Base-by-base conservation (phyloP, 2,329 filamentous ascomycete species). In the Penicillium fuscoglaucum region DNA sequence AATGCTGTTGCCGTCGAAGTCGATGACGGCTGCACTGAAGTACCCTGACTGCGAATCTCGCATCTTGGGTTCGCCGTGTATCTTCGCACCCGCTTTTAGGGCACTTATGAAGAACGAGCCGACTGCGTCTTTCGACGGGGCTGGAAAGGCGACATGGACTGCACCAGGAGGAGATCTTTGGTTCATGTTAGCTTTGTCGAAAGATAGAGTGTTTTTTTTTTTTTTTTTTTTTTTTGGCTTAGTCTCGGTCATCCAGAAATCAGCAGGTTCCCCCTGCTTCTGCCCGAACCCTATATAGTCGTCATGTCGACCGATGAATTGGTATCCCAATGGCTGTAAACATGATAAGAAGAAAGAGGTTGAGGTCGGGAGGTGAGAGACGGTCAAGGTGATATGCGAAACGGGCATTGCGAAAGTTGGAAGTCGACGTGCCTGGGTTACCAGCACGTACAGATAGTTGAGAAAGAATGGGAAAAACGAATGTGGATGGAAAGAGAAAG, bases 1-100 rank as follows among this genome's bases (percentile, higher is more conserved):
- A 71, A 96, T 87, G 66, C 84, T 89, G 77, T 96, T 96, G 51
- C 90, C 90, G 77, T 96, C 91, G 55, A 90, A 83, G 74, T 96
- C 91, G 60, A 86, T 83, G 41, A 91, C 78, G 7, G 84, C 84
- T 48, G 85, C 84, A 61, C 85, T 87, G 76, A 87, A 81, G 78
- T 85, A 79, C 75, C 83, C 77, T 68, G 79, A 78, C 3, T 82
- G 78, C 19, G 78, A 75, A 69, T 83, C 82, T 57, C 84, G 79
- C 69, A 77, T 68, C 66, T 79, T 79, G 66, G 83, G 84, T 48
- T 84, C 79, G 35, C 83, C 83, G 67, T 85, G 83, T 26, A 84
- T 81, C 60, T 79, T 80, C 19, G 81, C 85, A 50, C 85, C 85
- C 46, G 90, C 87, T 66, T 84, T 86, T 52, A 90, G 76, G 12